Evolutionary conservation across 495 filamentous ascomycete species (phyloP).

Genomic region (Endocarpon pusillum): DNA sequence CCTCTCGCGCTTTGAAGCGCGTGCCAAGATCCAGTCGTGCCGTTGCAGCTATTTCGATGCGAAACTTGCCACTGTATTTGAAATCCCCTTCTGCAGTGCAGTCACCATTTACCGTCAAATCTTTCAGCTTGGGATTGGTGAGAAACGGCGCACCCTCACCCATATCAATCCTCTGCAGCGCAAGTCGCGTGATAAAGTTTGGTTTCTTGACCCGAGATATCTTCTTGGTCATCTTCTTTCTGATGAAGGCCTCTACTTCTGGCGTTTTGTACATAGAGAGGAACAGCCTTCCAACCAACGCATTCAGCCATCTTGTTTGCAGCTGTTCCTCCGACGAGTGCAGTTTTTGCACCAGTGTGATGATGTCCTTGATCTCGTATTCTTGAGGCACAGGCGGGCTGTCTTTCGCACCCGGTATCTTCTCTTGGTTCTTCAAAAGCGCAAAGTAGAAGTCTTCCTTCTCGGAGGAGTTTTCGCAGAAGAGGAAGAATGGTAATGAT

Average conservation of each 20-base stretch:
- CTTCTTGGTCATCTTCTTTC: conserved; percentile 85
- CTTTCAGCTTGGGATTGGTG: conserved; percentile 75
- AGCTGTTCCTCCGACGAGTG: conserved; percentile 86
- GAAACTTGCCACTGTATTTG: conserved; percentile 75
- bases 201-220: conserved; percentile 88
- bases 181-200: conserved; percentile 67
- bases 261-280: conserved; percentile 72
- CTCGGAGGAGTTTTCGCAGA: conserved; percentile 82
- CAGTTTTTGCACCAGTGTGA: conserved; percentile 68
- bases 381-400: conserved; percentile 52
- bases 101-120: conserved; percentile 82
- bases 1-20: conserved; percentile 77
- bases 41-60: conserved; percentile 73
- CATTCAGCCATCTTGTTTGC: conserved; percentile 91
- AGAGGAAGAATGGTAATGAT: conserved; percentile 74
- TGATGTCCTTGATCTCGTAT: conserved; percentile 73
- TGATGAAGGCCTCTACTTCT: conserved; percentile 59
- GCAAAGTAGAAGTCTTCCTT: conserved; percentile 98
- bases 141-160: conserved; percentile 78
- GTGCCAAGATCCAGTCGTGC: conserved; percentile 78
- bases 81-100: conserved; percentile 72
- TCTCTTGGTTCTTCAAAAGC: conserved; percentile 69
- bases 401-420: conserved; percentile 34
- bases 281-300: conserved; percentile 72
- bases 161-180: conserved; percentile 65